phyloP scores from a whole-genome alignment of 371 early-diverging fungal genomes.

The Actinomortierella wolfii region DNA sequence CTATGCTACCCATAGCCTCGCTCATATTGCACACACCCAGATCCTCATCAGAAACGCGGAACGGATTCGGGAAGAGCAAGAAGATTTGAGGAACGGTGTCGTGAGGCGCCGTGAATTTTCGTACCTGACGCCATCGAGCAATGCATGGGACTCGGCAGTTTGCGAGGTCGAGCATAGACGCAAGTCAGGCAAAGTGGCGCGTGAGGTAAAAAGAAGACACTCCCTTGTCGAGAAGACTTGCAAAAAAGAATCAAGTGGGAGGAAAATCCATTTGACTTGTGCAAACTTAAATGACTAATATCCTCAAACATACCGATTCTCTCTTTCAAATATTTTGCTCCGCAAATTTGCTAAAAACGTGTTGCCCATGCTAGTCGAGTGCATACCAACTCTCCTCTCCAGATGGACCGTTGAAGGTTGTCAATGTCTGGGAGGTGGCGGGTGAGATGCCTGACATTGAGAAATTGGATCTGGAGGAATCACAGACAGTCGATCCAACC shows the following conservation, averaged over 20 bases:
- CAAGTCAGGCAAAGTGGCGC: conserved; percentile 48
- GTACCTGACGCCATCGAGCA: conserved; percentile 25
- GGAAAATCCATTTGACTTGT: neutral
- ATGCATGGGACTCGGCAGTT: conserved; percentile 40
- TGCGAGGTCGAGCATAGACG: conserved; percentile 50
- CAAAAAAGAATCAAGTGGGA: neutral
- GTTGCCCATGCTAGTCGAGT: no score
- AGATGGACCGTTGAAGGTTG: conserved; percentile 22
- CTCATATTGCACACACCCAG: conserved; percentile 35
- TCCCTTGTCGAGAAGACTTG: neutral
- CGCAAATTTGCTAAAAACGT: no score
- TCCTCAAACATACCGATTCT: no score
- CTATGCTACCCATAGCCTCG: conserved; percentile 28
- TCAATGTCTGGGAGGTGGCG: conserved; percentile 42
- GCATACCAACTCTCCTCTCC: conserved; percentile 34
- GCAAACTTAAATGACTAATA: no score
- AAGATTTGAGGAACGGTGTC: conserved; percentile 24
- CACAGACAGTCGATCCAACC: conserved; percentile 54
- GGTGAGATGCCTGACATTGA: conserved; percentile 43
- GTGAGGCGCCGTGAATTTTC: conserved; percentile 29
- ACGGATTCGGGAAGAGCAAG: conserved; percentile 31
- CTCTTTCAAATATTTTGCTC: no score
- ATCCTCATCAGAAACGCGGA: conserved; percentile 27
- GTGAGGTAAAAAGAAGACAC: conserved; percentile 38
- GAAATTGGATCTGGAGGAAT: conserved; percentile 32